phyloP scores from a whole-genome alignment of 1,284 basidiomycete genomes.

The Austroboletus novae-zelandiae region DNA sequence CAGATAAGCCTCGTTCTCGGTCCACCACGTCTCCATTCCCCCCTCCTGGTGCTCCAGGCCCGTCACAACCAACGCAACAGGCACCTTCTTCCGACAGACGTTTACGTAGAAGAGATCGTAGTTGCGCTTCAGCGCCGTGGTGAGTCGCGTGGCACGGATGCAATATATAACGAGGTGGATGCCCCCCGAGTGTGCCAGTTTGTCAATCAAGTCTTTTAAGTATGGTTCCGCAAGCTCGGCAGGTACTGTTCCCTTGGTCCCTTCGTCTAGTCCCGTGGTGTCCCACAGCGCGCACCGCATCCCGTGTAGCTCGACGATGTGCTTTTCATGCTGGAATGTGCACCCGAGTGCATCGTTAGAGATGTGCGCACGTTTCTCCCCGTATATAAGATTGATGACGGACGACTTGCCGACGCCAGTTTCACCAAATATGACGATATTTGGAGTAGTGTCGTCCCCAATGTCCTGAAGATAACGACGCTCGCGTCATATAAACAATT shows the following conservation, averaged over 20 bases:
- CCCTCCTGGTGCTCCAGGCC: neutral
- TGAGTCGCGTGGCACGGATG: neutral
- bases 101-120: neutral
- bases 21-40: neutral
- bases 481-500: neutral
- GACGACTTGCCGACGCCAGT: neutral
- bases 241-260: neutral
- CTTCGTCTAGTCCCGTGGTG: neutral
- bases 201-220: neutral
- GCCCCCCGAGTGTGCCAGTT: neutral
- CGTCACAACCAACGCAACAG: neutral
- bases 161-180: neutral
- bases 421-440: neutral
- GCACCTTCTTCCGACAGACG: neutral
- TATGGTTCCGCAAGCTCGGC: neutral
- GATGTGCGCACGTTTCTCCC: neutral
- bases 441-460: neutral
- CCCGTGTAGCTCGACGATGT: neutral
- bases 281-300: neutral
- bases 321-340: neutral
- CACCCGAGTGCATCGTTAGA: neutral
- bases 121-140: neutral
- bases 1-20: neutral
- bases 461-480: neutral
- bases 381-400: neutral